Evolutionary conservation across 352 stramenopile genomes (phyloP), one percentile per base, ranked within the genome.

Genomic region (Hyaloperonospora arabidopsidis): DNA sequence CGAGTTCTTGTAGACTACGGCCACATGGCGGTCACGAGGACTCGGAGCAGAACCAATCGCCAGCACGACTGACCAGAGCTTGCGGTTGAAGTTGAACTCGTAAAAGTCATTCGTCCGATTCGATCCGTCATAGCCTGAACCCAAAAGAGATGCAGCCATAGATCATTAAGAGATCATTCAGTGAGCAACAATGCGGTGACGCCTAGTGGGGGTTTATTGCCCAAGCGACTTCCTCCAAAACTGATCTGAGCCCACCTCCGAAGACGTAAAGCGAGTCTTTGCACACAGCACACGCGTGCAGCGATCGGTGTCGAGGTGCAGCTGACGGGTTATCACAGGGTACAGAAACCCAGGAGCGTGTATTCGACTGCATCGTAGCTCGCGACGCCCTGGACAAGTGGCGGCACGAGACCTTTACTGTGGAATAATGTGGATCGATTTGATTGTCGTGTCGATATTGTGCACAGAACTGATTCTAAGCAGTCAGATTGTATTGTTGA

Each of bases 21-120:
- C 87, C 12, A 97, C 84, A 68, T 98, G 95, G 48, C 95, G 87
- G 79, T 98, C 95, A 41, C 95, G 84, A 48, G 95, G 90, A 59
- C 73, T 95, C 13, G 94, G 92, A 25, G 70, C 79, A 18, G 67
- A 66, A 12, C 76, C 82, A 17, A 83, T 75, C 13, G 80, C 76
- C 5, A 79, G 61, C 57, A 93, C 74, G 23, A 86, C 67, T 1
- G 79, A 74, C 83, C 83, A 93, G 25, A 80, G 56, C 46, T 87
- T 87, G 55, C 77, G 79, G 51, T 76, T 85, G 54, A 97, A 95
- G 64, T 87, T 88, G 76, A 95, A 97, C 52, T 89, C 74, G 61
- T 95, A 95, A 60, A 97, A 97, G 68, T 97, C 92, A 66, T 97
- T 97, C 44, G 97, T 81, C 43, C 92, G 84, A 61, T 90, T 92